phyloP scores from a whole-genome alignment of 2,329 filamentous ascomycete species.

The Xylariaceae sp. region DNA sequence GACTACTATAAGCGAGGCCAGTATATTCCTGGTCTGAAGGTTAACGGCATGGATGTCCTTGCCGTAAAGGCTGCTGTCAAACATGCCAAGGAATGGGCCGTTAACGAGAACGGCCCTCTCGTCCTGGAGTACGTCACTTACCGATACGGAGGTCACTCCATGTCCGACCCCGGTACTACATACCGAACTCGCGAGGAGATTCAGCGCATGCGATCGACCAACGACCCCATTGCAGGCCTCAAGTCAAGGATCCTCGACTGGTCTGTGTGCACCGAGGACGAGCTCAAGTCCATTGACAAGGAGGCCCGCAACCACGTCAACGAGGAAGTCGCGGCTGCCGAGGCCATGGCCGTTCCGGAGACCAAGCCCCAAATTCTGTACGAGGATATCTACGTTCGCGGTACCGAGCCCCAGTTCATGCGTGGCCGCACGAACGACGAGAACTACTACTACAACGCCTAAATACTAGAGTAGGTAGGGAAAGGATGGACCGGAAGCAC shows the following conservation, averaged over 20 bases:
- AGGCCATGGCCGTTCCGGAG: conserved; percentile 81
- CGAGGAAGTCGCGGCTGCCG: conserved; percentile 83
- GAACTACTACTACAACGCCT: conserved; percentile 77
- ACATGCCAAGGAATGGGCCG: conserved; percentile 86
- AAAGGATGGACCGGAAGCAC: not conserved
- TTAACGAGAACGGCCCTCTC: conserved; percentile 80
- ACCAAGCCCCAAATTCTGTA: conserved; percentile 77
- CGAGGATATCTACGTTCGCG: conserved; percentile 93
- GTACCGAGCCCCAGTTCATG: conserved; percentile 83
- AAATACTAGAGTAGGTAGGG: not conserved
- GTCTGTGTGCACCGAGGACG: conserved; percentile 85
- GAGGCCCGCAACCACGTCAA: conserved; percentile 81
- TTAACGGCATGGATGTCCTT: conserved; percentile 99
- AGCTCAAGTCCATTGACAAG: conserved; percentile 96
- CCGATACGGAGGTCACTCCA: conserved; percentile 98
- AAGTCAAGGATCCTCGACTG: conserved; percentile 99
- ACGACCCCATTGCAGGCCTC: conserved; percentile 95
- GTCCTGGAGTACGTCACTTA: conserved; percentile 99
- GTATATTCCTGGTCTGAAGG: conserved; percentile 98
- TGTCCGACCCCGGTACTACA: conserved; percentile 98
- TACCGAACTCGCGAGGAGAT: conserved; percentile 99
- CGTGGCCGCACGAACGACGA: conserved; percentile 83
- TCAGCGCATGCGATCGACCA: conserved; percentile 97
- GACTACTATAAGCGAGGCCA: conserved; percentile 99
- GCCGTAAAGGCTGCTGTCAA: conserved; percentile 94